Evolutionary conservation across 345 rosid species (phyloP).

Genomic region (Rhodamnia rubescens): DNA sequence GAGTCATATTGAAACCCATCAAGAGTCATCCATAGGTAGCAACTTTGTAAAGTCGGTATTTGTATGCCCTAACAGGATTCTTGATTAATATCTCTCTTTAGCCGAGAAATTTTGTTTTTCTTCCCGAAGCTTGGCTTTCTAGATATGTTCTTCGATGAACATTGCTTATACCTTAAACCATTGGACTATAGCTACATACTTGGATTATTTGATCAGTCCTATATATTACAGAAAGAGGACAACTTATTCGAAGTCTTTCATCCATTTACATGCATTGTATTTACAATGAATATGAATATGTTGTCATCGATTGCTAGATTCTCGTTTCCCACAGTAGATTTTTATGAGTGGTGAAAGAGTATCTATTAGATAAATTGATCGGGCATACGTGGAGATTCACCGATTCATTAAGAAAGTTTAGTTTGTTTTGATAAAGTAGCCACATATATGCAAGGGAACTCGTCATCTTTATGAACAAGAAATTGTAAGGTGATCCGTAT

Average conservation of each 20-base stretch:
- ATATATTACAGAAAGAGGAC: background rate
- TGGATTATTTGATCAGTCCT: background rate
- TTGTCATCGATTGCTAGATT: background rate
- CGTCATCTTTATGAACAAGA: background rate
- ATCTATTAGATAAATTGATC: background rate
- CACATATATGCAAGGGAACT: background rate
- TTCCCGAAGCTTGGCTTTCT: background rate
- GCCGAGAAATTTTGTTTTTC: background rate
- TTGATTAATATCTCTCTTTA: background rate
- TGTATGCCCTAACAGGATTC: background rate
- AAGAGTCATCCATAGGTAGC: background rate
- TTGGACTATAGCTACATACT: background rate
- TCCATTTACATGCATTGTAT: background rate
- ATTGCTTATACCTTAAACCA: background rate
- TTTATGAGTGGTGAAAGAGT: background rate
- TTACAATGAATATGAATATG: background rate
- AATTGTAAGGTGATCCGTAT: background rate
- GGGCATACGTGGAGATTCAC: background rate
- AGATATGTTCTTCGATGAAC: background rate
- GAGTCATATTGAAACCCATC: background rate
- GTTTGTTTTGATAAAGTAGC: background rate
- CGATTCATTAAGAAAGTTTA: background rate
- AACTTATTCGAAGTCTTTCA: background rate
- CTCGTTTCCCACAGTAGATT: background rate
- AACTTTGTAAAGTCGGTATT: background rate